Conservation (phyloP, 345 rosid species). For the Capsella bursapastoris region DNA sequence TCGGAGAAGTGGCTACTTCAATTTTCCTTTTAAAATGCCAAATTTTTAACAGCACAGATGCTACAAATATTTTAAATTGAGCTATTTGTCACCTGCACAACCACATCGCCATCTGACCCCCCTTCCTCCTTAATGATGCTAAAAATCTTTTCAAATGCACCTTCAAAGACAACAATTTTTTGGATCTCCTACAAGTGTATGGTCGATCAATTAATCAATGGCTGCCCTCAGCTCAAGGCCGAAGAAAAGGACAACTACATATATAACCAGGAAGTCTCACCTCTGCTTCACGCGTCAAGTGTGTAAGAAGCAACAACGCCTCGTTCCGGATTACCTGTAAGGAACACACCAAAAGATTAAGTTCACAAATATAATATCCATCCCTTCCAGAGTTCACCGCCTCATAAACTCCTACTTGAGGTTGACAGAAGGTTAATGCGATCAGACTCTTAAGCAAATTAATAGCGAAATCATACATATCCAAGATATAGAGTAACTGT, state of each 20-base stretch:
- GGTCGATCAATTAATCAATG: conserved; percentile 20
- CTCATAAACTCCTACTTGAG: conserved; percentile 28
- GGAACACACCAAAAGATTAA: conserved; percentile 29
- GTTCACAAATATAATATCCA: not conserved
- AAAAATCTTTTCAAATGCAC: conserved; percentile 94
- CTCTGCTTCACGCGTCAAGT: conserved; percentile 97
- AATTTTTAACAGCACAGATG: conserved; percentile 4
- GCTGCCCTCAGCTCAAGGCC: conserved; percentile 17
- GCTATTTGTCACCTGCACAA: conserved; percentile 77
- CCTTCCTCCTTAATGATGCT: conserved; percentile 97
- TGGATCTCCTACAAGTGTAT: conserved; percentile 78
- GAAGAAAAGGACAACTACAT: conserved; percentile 12
- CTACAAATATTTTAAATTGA: not conserved
- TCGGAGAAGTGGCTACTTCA: conserved; percentile 14
- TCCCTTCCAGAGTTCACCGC: conserved; percentile 13
- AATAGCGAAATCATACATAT: conserved; percentile 13
- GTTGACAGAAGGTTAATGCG: conserved; percentile 5
- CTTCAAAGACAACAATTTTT: conserved; percentile 98
- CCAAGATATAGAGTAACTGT: not conserved
- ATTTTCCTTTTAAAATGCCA: conserved; percentile 1
- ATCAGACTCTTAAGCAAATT: conserved; percentile 12
- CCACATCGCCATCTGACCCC: conserved; percentile 97
- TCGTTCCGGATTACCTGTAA: conserved; percentile 91
- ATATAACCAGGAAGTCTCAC: conserved; percentile 49
- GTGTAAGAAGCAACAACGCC: conserved; percentile 91